Evolutionary conservation across 257 asterid genomes (phyloP).

Genomic region (Solanum dulcamara): DNA sequence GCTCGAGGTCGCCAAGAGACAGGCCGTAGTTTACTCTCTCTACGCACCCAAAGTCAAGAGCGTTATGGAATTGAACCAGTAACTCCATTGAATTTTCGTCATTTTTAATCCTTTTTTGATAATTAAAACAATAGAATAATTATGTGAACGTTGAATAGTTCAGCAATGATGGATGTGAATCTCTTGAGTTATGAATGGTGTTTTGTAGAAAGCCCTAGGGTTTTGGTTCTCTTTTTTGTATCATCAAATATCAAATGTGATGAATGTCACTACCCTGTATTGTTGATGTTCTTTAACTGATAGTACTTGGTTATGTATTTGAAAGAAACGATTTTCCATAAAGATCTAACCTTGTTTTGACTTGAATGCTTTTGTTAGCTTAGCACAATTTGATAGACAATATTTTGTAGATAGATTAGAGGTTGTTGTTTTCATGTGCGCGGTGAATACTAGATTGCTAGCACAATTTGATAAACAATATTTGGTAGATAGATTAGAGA

Average conservation of each 20-base stretch:
- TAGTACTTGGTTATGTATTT: background rate
- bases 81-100: background rate
- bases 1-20: constrained; percentile 75
- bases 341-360: background rate
- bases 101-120: background rate
- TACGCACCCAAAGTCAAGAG: constrained; percentile 60
- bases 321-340: background rate
- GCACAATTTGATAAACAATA: background rate
- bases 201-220: background rate
- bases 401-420: background rate
- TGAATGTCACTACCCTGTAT: background rate
- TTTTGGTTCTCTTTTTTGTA: background rate
- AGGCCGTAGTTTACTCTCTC: constrained; percentile 68
- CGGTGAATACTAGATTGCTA: background rate
- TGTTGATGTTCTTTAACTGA: background rate
- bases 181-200: background rate
- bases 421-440: background rate
- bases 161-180: background rate
- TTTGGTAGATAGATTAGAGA: background rate
- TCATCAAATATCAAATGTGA: background rate
- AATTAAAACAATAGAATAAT: background rate
- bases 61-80: constrained; percentile 53
- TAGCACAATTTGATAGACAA: background rate
- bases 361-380: background rate
- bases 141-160: background rate